A percentile compares a stretch with the other conserved stretches of the same genome.
phyloP scores from a whole-genome alignment of 2,329 filamentous ascomycete species.

The Saccharata proteae region DNA sequence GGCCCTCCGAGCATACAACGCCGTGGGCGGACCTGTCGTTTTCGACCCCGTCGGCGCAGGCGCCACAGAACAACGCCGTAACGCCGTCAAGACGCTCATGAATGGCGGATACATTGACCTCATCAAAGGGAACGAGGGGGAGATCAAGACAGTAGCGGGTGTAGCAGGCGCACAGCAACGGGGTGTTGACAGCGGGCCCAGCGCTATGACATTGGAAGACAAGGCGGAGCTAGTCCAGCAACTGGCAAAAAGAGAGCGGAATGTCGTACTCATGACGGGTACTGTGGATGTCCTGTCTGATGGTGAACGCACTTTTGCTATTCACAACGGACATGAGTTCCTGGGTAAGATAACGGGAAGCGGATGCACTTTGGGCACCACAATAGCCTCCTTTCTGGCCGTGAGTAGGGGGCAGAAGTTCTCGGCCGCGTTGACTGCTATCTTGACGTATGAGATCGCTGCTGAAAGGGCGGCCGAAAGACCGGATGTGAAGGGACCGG shows the following conservation, averaged over 20 bases:
- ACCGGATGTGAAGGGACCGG: slow-evolving; percentile 60
- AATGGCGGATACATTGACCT: slow-evolving; percentile 66
- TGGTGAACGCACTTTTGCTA: slow-evolving; percentile 51
- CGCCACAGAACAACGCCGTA: slow-evolving; percentile 61
- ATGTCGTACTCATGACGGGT: slow-evolving; percentile 74
- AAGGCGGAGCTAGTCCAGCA: slow-evolving; percentile 50
- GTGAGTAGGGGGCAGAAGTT: slow-evolving; percentile 52
- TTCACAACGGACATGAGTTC: slow-evolving; percentile 65
- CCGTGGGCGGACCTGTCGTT: slow-evolving; percentile 59
- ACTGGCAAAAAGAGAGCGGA: slow-evolving; percentile 56
- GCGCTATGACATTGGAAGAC: slow-evolving; percentile 40
- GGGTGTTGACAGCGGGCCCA: slow-evolving; percentile 68
- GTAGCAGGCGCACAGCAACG: slow-evolving; percentile 46
- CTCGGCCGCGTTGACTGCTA: slow-evolving; percentile 57
- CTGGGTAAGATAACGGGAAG: slow-evolving; percentile 59
- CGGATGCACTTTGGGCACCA: slow-evolving; percentile 76
- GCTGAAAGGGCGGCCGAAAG: slow-evolving; percentile 53
- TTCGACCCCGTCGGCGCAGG: slow-evolving; percentile 87
- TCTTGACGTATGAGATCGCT: slow-evolving; percentile 68
- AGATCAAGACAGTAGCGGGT: slow-evolving; percentile 58
- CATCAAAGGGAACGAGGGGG: slow-evolving; percentile 89
- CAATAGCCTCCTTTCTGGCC: slow-evolving; percentile 63
- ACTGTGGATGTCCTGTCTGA: slow-evolving; percentile 66
- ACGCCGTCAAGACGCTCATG: slow-evolving; percentile 60
- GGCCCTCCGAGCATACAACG: slow-evolving; percentile 73